phyloP scores from a whole-genome alignment of 768 basidiomycete species.

The Sarcodon sp. region DNA sequence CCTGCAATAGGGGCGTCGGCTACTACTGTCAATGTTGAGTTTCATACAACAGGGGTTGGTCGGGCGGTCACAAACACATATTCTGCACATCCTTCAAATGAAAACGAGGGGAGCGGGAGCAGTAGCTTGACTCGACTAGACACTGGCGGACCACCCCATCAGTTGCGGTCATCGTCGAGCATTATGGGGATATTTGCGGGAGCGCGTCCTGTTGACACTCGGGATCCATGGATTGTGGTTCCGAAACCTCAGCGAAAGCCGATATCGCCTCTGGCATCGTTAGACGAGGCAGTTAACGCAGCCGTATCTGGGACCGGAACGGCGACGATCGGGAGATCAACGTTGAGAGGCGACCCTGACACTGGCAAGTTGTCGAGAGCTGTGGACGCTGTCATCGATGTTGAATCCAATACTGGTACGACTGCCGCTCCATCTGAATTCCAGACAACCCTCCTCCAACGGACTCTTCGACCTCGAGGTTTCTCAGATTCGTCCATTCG shows the following conservation, averaged over 20 bases:
- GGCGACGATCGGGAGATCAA: conserved; percentile 12
- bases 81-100: conserved; percentile 8
- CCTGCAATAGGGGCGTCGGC: conserved; percentile 81
- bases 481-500: conserved; percentile 89
- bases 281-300: no score
- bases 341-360: not conserved
- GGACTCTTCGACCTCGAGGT: conserved; percentile 64
- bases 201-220: conserved; percentile 32
- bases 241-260: conserved; percentile 17
- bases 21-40: conserved; percentile 95
- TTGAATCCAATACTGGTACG: conserved; percentile 13
- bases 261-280: not conserved
- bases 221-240: conserved; percentile 68
- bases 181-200: conserved; percentile 92
- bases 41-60: conserved; percentile 61
- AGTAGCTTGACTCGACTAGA: not conserved
- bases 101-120: conserved; percentile 3
- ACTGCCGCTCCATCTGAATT: conserved; percentile 1
- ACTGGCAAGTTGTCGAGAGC: conserved; percentile 36
- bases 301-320: conserved; percentile 5
- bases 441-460: conserved; percentile 39
- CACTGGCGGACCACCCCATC: no score
- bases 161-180: conserved; percentile 8
- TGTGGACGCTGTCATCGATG: conserved; percentile 72
- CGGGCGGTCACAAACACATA: conserved; percentile 35